phyloP scores from a whole-genome alignment of 2,329 filamentous ascomycete species.

The Alternaria sp. region DNA sequence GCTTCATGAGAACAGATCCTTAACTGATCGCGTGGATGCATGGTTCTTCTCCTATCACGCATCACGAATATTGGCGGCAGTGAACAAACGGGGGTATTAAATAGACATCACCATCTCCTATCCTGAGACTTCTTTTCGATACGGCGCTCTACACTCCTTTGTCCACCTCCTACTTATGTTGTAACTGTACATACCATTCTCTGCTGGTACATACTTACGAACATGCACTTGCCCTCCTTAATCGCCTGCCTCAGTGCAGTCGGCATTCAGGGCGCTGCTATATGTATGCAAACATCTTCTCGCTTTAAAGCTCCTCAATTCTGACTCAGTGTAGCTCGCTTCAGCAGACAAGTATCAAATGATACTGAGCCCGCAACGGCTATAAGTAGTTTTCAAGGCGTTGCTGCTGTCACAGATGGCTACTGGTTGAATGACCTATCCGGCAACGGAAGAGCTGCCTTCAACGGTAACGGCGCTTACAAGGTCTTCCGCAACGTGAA shows the following conservation, averaged over 20 bases:
- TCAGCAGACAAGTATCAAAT: conserved; percentile 7
- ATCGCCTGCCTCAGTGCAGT: conserved; percentile 44
- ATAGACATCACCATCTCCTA: conserved; percentile 18
- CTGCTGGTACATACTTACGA: conserved; percentile 12
- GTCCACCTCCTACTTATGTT: conserved; percentile 6
- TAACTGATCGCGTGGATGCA: conserved; percentile 23
- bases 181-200: conserved; percentile 11
- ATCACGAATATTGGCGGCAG: conserved; percentile 8
- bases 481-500: conserved; percentile 57
- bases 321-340: conserved; percentile 25
- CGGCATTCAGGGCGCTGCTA: conserved; percentile 32
- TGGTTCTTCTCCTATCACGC: conserved; percentile 17
- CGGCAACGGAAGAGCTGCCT: conserved; percentile 55
- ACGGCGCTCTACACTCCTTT: conserved; percentile 20
- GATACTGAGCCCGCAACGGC: conserved; percentile 5
- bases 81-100: conserved; percentile 15
- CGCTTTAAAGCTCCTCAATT: not conserved
- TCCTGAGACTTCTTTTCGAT: conserved; percentile 10
- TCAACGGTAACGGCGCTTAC: conserved; percentile 50
- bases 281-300: conserved; percentile 21
- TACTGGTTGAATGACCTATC: conserved; percentile 57
- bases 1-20: conserved; percentile 16
- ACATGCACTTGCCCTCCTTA: conserved; percentile 39
- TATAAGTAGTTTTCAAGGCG: conserved; percentile 13
- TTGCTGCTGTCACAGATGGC: conserved; percentile 24